phyloP scores from a whole-genome alignment of 176 grass and related monocot genomes.

The Oropetium thomaeum region DNA sequence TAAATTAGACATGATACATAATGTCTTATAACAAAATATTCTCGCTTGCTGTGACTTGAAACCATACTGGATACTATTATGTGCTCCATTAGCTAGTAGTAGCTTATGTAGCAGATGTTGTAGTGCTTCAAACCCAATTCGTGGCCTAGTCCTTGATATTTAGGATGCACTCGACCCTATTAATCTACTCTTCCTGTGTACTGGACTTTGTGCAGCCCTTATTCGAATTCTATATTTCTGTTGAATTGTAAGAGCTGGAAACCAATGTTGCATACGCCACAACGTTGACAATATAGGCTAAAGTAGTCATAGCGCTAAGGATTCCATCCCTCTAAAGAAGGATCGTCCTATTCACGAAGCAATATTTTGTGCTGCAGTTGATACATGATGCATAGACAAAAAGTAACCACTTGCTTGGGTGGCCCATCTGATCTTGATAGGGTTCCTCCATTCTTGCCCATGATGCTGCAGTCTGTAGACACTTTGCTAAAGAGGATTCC shows the following conservation, averaged over 20 bases:
- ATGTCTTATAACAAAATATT: no score
- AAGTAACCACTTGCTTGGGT: slow-evolving; percentile 12
- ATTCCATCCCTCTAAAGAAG: slow-evolving; percentile 4
- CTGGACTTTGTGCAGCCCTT: not conserved
- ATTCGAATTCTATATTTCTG: not conserved
- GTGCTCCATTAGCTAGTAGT: not conserved
- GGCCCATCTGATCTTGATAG: slow-evolving; percentile 29
- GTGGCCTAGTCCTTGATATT: not conserved
- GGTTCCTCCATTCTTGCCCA: slow-evolving; percentile 15
- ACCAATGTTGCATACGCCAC: not conserved
- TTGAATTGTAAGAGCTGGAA: not conserved
- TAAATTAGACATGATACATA: not conserved
- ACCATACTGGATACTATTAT: not conserved
- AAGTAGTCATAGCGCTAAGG: not conserved
- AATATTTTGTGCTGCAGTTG: not conserved
- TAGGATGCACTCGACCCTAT: not conserved
- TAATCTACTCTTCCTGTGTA: not conserved
- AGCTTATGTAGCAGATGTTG: not conserved
- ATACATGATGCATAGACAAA: slow-evolving; percentile 1
- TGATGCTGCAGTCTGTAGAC: not conserved
- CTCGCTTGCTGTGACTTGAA: not conserved
- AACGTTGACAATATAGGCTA: not conserved
- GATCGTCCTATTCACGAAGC: not conserved
- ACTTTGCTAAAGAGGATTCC: slow-evolving; percentile 10
- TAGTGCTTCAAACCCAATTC: not conserved